Conservation (phyloP, 192 early-diverging fungal genomes). For the Backusella macrospora region DNA sequence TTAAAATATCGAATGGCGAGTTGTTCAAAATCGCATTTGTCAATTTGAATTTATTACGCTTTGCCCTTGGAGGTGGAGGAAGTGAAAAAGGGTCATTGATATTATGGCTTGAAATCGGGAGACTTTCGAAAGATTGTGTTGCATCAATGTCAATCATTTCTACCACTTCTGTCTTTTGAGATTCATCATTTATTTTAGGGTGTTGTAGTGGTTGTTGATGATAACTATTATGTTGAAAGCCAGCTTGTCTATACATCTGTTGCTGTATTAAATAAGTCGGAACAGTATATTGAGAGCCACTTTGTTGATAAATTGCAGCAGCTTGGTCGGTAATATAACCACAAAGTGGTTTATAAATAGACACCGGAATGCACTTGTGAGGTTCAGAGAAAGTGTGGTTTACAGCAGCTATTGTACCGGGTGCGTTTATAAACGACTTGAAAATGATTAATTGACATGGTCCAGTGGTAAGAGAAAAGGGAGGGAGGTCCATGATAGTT, state of each 20-base stretch:
- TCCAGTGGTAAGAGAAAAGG: conserved; percentile 28
- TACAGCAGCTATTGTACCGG: conserved; percentile 28
- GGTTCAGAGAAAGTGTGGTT: conserved; percentile 24
- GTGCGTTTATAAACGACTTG: conserved; percentile 25
- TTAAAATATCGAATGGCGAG: neutral
- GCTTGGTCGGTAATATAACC: conserved; percentile 25
- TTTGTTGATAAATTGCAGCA: conserved; percentile 16
- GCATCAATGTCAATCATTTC: conserved; percentile 14
- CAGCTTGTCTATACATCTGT: conserved; percentile 17
- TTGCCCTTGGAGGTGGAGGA: conserved; percentile 17
- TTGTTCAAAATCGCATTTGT: neutral
- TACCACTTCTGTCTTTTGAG: neutral
- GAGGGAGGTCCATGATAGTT: conserved; percentile 30
- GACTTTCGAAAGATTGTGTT: neutral
- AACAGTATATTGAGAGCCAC: neutral
- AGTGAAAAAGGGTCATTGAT: conserved; percentile 11
- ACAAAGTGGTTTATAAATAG: conserved; percentile 22
- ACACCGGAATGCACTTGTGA: conserved; percentile 27
- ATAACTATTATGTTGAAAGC: neutral
- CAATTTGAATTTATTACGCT: conserved; percentile 13
- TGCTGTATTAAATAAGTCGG: conserved; percentile 17
- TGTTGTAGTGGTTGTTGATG: neutral
- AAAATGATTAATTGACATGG: conserved; percentile 39
- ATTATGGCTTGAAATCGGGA: neutral
- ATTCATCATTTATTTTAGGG: neutral